Conservation (phyloP, 768 basidiomycete species). For the Suillus bovinus region DNA sequence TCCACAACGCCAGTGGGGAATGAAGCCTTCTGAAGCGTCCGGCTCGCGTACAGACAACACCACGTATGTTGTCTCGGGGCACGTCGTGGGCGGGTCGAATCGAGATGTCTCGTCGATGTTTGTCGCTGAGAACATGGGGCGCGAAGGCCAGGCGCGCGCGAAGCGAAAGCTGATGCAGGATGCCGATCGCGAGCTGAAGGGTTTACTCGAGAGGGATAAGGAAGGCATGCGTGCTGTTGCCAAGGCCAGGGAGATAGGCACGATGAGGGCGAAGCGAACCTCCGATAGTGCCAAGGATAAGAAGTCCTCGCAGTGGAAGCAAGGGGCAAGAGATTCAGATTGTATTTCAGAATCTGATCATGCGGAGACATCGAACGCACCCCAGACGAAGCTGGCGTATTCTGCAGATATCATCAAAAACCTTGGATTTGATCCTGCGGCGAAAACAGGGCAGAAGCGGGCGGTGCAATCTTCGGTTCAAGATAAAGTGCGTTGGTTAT, state of each 20-base stretch:
- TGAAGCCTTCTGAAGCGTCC: conserved; percentile 52
- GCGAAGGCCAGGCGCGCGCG: conserved; percentile 78
- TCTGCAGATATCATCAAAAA: conserved; percentile 66
- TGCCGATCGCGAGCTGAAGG: conserved; percentile 60
- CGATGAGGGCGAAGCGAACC: conserved; percentile 25
- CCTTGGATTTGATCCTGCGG: conserved; percentile 79
- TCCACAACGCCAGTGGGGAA: conserved; percentile 72
- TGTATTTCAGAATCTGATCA: conserved; percentile 20
- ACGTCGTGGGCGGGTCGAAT: conserved; percentile 57
- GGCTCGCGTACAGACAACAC: conserved; percentile 35
- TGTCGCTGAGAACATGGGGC: conserved; percentile 69
- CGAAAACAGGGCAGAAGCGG: conserved; percentile 50
- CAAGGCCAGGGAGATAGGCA: conserved; percentile 53
- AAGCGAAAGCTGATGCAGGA: conserved; percentile 61
- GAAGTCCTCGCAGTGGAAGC: conserved; percentile 12
- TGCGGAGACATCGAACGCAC: conserved; percentile 7
- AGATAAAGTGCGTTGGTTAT: conserved; percentile 52
- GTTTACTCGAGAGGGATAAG: conserved; percentile 61
- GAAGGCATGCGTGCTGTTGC: conserved; percentile 67
- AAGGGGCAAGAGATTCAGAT: conserved; percentile 18
- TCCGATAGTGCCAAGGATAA: conserved; percentile 19
- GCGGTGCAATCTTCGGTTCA: conserved; percentile 42
- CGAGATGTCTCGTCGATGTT: conserved; percentile 43
- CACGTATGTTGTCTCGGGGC: conserved; percentile 83
- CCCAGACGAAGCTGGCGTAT: conserved; percentile 49